A percentile compares a stretch with the other conserved stretches of the same genome.
Conservation (phyloP, 305 asterid genomes). For the Rubia tinctorum region DNA sequence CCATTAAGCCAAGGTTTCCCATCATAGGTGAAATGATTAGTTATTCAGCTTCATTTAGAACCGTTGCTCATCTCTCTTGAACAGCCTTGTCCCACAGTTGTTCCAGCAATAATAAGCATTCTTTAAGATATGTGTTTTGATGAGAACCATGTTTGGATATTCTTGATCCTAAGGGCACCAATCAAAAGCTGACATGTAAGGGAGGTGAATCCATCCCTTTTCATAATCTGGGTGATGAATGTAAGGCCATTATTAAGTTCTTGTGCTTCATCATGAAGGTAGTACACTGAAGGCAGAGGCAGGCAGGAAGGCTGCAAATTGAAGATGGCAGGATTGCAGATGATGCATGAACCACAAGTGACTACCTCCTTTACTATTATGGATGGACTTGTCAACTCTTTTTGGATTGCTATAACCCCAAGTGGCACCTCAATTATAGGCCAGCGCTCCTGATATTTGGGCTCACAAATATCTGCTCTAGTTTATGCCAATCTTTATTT, state of each 20-base stretch:
- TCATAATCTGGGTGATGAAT: not conserved
- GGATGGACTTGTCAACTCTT: conserved; percentile 11
- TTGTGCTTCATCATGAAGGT: conserved; percentile 15
- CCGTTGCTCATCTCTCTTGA: not conserved
- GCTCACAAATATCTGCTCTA: conserved; percentile 2
- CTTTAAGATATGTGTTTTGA: not conserved
- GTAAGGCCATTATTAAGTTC: conserved; percentile 12
- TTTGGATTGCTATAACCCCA: not conserved
- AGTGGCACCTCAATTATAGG: conserved; percentile 12
- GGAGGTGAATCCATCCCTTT: conserved; percentile 1
- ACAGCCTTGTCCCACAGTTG: not conserved
- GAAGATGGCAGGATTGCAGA: conserved; percentile 11
- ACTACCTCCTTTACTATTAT: not conserved
- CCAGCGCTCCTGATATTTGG: not conserved
- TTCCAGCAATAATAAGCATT: not conserved
- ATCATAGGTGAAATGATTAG: not conserved
- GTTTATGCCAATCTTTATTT: not conserved
- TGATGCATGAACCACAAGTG: conserved; percentile 21
- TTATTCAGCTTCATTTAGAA: not conserved
- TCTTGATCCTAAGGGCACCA: conserved; percentile 9
- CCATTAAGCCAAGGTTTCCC: not conserved
- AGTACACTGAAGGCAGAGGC: not conserved
- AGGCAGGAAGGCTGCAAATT: conserved; percentile 12
- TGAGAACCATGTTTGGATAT: not conserved
- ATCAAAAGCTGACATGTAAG: conserved; percentile 18